phyloP scores from a whole-genome alignment of 352 stramenopile genomes.

The Globisporangium rhizosaccharum region DNA sequence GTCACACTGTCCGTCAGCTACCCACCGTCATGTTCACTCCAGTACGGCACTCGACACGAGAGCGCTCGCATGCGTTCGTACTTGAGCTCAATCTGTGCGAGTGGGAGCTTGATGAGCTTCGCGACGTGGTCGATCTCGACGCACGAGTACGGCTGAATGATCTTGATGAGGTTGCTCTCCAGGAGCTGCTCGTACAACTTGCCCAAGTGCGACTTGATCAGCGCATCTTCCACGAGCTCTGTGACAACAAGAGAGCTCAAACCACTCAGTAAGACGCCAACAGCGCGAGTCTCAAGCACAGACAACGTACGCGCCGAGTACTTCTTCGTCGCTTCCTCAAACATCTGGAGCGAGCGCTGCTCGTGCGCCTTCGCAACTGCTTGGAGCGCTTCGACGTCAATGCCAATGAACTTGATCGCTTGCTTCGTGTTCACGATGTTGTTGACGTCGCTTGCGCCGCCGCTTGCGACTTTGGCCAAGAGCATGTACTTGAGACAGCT shows the following conservation, averaged over 20 bases:
- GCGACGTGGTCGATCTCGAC: slow-evolving; percentile 97
- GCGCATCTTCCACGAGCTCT: slow-evolving; percentile 79
- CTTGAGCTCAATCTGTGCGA: slow-evolving; percentile 82
- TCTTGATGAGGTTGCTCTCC: slow-evolving; percentile 98
- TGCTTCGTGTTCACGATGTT: slow-evolving; percentile 95
- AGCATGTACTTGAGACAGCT: slow-evolving; percentile 98
- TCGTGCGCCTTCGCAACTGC: slow-evolving; percentile 94
- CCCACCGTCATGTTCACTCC: neutral
- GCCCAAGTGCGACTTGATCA: slow-evolving; percentile 93
- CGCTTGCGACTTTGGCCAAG: slow-evolving; percentile 94
- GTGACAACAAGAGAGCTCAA: neutral
- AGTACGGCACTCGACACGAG: slow-evolving; percentile 7
- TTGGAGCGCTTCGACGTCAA: slow-evolving; percentile 95
- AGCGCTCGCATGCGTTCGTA: slow-evolving; percentile 18
- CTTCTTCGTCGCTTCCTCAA: slow-evolving; percentile 84
- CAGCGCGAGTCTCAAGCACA: neutral
- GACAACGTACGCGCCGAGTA: slow-evolving; percentile 66
- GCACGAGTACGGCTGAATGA: slow-evolving; percentile 98
- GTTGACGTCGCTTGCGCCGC: slow-evolving; percentile 89
- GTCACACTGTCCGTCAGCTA: neutral
- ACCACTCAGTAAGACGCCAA: too few relatives aligned
- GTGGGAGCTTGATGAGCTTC: slow-evolving; percentile 95
- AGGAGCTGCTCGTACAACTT: slow-evolving; percentile 97
- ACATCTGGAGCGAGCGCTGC: slow-evolving; percentile 90
- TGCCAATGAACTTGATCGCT: slow-evolving; percentile 96